phyloP scores from a whole-genome alignment of 2,329 filamentous ascomycete species.

The Penicillium sp. region DNA sequence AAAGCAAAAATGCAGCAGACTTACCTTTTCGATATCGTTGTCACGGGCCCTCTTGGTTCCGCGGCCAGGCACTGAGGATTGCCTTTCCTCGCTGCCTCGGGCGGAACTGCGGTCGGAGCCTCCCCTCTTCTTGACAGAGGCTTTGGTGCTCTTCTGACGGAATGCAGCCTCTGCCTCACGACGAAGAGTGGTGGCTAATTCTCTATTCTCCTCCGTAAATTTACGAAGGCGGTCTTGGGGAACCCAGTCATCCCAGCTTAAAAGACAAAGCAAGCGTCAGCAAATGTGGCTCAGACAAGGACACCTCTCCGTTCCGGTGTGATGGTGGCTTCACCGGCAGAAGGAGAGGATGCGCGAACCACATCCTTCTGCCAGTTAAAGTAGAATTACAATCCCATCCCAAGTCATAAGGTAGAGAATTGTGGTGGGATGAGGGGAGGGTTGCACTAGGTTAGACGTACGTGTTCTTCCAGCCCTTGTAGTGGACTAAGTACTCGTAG shows the following conservation, averaged over 20 bases:
- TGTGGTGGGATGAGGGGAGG: too few species aligned
- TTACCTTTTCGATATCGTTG: slow-evolving; percentile 43
- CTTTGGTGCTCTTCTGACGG: slow-evolving; percentile 28
- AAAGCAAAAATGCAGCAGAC: neutral
- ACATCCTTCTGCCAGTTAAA: too few species aligned
- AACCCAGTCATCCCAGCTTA: slow-evolving; percentile 95
- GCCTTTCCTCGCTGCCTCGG: slow-evolving; percentile 40
- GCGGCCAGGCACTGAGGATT: slow-evolving; percentile 37
- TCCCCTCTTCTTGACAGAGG: slow-evolving; percentile 34
- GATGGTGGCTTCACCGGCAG: too few species aligned
- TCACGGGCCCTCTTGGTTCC: slow-evolving; percentile 40
- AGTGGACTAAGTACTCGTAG: slow-evolving; percentile 86
- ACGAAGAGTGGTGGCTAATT: slow-evolving; percentile 56
- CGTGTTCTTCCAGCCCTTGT: slow-evolving; percentile 99
- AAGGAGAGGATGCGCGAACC: too few species aligned
- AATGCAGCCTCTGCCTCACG: slow-evolving; percentile 34
- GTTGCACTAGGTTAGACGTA: slow-evolving; percentile 41
- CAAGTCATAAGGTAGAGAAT: too few species aligned
- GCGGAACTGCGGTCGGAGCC: slow-evolving; percentile 37
- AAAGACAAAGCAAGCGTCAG: too few species aligned
- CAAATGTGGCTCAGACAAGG: too few species aligned
- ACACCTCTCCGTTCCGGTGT: too few species aligned
- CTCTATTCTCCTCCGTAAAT: slow-evolving; percentile 87
- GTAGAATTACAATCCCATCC: too few species aligned
- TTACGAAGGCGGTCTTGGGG: slow-evolving; percentile 86